phyloP scores from a whole-genome alignment of 2,329 filamentous ascomycete genomes.

The Paraphoma sp. region DNA sequence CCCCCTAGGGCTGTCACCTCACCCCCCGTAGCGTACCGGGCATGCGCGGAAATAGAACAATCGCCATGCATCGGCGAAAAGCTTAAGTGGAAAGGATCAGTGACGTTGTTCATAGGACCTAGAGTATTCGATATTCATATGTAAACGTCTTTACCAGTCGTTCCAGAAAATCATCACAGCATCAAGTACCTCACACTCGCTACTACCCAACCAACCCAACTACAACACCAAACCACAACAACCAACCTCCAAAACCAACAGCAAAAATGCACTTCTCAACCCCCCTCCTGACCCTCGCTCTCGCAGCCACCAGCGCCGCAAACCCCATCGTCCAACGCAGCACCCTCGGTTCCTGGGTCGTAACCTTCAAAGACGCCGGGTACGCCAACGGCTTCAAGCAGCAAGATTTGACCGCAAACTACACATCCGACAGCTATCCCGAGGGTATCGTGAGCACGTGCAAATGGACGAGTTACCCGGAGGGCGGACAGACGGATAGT shows the following conservation, averaged over 20 bases:
- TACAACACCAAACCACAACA: conserved; percentile 1
- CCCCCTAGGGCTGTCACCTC: not conserved
- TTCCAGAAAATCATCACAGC: not conserved
- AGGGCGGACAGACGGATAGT: not conserved
- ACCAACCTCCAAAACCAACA: conserved; percentile 1
- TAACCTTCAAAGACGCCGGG: not conserved
- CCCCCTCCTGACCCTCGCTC: conserved; percentile 4
- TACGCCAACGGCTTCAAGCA: conserved; percentile 12
- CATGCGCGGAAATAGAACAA: not conserved
- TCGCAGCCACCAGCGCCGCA: not conserved
- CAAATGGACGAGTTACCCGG: conserved; percentile 3
- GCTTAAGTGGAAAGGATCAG: not conserved
- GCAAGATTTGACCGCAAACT: conserved; percentile 7
- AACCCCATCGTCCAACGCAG: not conserved
- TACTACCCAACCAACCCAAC: not conserved
- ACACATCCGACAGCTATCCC: conserved; percentile 7
- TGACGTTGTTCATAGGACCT: not conserved
- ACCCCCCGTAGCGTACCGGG: not conserved
- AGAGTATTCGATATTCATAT: too few relatives aligned
- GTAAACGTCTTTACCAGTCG: not conserved
- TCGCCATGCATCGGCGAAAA: not conserved
- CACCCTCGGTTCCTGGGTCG: not conserved
- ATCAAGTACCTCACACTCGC: not conserved
- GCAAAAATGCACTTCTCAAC: conserved; percentile 3
- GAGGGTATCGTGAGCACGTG: conserved; percentile 6